These are phyloP conservation scores for Phyllostachys edulis DNA, from an alignment of 176 grass and related monocot species.

Conservation along the genomic window DNA sequence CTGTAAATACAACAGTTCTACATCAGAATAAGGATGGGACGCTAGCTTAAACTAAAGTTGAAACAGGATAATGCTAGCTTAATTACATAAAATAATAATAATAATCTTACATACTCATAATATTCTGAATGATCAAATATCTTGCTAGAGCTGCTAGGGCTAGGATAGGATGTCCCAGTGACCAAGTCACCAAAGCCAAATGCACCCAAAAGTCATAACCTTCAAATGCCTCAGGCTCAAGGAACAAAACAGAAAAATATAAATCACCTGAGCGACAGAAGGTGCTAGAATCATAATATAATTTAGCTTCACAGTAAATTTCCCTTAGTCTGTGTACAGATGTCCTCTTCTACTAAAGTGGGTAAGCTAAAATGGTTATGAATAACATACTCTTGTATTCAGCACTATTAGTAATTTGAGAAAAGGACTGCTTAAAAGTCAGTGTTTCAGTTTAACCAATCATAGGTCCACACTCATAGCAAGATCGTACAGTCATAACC, in stretches of 20 bases:
- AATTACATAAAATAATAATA: background rate
- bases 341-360: background rate
- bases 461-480: background rate
- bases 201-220: background rate
- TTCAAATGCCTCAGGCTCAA: background rate
- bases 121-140: background rate
- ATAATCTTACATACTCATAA: background rate
- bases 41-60: background rate
- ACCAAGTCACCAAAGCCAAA: background rate
- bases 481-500: background rate
- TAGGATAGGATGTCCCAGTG: background rate
- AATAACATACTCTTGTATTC: background rate
- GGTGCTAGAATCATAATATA: background rate
- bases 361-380: background rate
- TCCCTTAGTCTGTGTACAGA: background rate
- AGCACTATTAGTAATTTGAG: background rate
- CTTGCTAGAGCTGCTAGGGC: background rate
- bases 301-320: background rate
- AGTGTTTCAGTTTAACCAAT: background rate
- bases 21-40: background rate
- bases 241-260: background rate
- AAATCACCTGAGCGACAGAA: background rate
- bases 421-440: background rate
- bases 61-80: background rate
- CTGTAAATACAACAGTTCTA: slow-evolving; percentile 29